Evolutionary conservation across 1,139 yeast species (phyloP).

Genomic region (Ashbya aceris): DNA sequence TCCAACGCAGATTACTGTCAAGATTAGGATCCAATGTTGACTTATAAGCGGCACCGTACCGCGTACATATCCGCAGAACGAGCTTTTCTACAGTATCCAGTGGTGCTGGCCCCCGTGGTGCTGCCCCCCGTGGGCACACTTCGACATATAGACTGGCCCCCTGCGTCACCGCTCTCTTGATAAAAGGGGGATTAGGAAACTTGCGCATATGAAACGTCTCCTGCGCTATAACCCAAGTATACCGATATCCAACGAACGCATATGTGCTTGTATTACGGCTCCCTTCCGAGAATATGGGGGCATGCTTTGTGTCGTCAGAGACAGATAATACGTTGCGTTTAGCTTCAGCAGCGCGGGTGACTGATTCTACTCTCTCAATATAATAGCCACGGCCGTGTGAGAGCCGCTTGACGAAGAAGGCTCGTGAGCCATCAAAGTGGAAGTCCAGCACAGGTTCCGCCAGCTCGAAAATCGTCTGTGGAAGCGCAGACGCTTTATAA

Average conservation of each 20-base stretch:
- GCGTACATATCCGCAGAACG: neutral
- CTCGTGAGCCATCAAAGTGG: neutral
- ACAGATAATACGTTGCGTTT: neutral
- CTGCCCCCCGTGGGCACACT: no score
- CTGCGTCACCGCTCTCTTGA: neutral
- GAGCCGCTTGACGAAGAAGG: neutral
- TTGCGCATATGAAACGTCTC: neutral
- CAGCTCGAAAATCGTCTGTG: neutral
- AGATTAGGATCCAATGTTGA: neutral
- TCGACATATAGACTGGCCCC: neutral
- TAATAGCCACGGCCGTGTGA: neutral
- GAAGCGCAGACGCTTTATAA: neutral
- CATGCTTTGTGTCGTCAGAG: neutral
- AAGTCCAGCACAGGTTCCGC: neutral
- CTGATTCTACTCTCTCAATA: neutral
- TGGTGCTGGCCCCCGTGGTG: no score
- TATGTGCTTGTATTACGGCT: no score
- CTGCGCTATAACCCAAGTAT: neutral
- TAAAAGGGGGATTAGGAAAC: neutral
- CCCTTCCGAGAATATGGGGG: neutral
- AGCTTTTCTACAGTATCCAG: no score
- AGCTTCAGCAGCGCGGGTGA: neutral
- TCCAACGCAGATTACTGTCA: no score
- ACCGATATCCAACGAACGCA: neutral
- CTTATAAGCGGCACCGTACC: neutral